Evolutionary conservation across 2,329 filamentous ascomycete species (phyloP), one percentile per base, ranked within the genome.

Genomic region (Leptographium flavum): DNA sequence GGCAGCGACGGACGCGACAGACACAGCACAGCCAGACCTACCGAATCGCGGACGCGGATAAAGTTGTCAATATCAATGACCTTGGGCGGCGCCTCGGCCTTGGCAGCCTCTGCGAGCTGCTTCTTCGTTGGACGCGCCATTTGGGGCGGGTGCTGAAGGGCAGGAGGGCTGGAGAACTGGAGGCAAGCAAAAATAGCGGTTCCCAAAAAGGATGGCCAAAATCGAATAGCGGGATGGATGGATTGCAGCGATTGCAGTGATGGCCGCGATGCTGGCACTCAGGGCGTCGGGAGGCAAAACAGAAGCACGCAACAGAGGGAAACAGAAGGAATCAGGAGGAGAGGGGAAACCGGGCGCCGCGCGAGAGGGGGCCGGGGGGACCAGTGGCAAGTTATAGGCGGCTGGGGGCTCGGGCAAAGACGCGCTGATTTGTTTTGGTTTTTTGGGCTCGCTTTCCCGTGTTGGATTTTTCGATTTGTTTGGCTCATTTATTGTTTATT

Each of bases 1-100:
- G 32, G n/a, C 32, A 35, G 32, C 8, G n/a, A 21, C 6, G n/a
- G 11, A 17, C 2, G 17, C 32, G 17, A 35, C 10, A 11, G 15
- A 19, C 19, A 28, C 10, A 17, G 15, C 23, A 15, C 3, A 15
- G 9, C 9, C 21, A 22, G 6, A 49, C 83, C 74, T 79, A 93
- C 87, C 60, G 78, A 81, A 60, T 93, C 86, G 57, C 86, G 77
- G 41, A 87, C 86, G 58, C 81, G 73, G 49, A 85, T 73, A 60
- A 90, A 90, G 61, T 85, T 81, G 47, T 86, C 81, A 47, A 83
- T 71, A 50, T 86, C 77, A 52, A 83, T 75, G 36, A 68, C 63
- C 55, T 68, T 63, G 46, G 58, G 55, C 41, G 66, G 61, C 46
- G 60, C 53, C 33, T 62, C 56, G 46, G 58, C 59, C 48, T 55